Percentiles rank a stretch among this genome's conserved stretches.
phyloP scores from a whole-genome alignment of 176 grass and related monocot species.

The Avena sativa region DNA sequence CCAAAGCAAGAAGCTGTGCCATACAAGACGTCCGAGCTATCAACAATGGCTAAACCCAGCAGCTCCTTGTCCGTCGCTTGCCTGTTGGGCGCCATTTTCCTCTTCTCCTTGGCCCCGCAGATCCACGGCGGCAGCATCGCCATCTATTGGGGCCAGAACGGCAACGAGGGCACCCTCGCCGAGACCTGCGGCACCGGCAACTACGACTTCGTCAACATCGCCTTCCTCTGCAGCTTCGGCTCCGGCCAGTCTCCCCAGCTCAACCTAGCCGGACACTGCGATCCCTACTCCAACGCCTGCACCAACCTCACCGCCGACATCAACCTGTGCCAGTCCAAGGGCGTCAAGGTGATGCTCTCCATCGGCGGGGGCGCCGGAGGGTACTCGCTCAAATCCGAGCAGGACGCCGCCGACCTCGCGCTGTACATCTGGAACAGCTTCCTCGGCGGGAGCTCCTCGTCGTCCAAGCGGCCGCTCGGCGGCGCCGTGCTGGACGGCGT shows the following conservation, averaged over 20 bases:
- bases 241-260: conserved; percentile 50
- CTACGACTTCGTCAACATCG: conserved; percentile 58
- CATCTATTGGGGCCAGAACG: conserved; percentile 72
- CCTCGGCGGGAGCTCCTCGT: conserved; percentile 48
- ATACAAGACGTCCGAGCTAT: not conserved
- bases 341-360: conserved; percentile 74
- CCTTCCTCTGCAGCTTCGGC: conserved; percentile 78
- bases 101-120: not conserved
- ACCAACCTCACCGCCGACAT: conserved; percentile 61
- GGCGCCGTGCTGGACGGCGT: conserved; percentile 60
- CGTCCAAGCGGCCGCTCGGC: conserved; percentile 49
- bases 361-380: conserved; percentile 58
- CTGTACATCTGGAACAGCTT: conserved; percentile 69
- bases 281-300: conserved; percentile 58
- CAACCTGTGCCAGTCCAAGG: conserved; percentile 47
- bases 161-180: conserved; percentile 64
- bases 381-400: conserved; percentile 50
- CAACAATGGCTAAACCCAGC: conserved; percentile 14
- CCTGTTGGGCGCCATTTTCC: conserved; percentile 23
- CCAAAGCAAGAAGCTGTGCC: not conserved
- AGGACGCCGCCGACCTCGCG: conserved; percentile 51
- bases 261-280: conserved; percentile 70
- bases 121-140: conserved; percentile 20
- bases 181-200: conserved; percentile 61
- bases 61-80: not conserved